Percentiles rank a stretch among this genome's conserved stretches.
These are phyloP conservation scores for Vaccinium macrocarpon DNA, from an alignment of 148 eudicot genomes.

Conservation along the genomic window DNA sequence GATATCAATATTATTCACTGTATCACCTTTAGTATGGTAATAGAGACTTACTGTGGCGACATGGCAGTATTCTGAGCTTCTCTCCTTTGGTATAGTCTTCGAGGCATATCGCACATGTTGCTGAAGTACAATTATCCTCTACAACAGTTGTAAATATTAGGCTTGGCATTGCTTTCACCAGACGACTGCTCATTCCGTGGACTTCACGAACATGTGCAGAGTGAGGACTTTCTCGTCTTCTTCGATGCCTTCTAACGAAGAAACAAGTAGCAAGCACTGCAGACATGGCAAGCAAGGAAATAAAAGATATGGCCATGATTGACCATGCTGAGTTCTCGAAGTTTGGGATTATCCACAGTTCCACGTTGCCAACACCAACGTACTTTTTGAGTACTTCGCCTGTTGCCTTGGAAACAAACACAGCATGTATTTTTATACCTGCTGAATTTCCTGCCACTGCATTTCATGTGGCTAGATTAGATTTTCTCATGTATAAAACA, in stretches of 20 bases:
- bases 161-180: slow-evolving; percentile 89
- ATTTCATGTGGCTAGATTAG: slow-evolving; percentile 17
- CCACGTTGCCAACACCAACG: slow-evolving; percentile 37
- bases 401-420: slow-evolving; percentile 66
- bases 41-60: slow-evolving; percentile 74
- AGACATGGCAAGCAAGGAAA: slow-evolving; percentile 83
- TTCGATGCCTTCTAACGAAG: slow-evolving; percentile 74
- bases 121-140: slow-evolving; percentile 76
- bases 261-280: slow-evolving; percentile 91
- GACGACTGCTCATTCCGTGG: slow-evolving; percentile 85
- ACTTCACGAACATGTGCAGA: slow-evolving; percentile 56
- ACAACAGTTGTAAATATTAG: slow-evolving; percentile 68
- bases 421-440: slow-evolving; percentile 62
- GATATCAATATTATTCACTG: neutral
- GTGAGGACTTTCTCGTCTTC: slow-evolving; percentile 64
- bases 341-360: slow-evolving; percentile 69
- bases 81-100: slow-evolving; percentile 80
- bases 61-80: slow-evolving; percentile 79
- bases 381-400: slow-evolving; percentile 56
- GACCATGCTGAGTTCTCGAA: slow-evolving; percentile 86
- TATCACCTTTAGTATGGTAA: neutral
- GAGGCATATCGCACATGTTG: slow-evolving; percentile 88
- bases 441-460: slow-evolving; percentile 89
- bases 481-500: slow-evolving; percentile 4
- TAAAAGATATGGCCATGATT: slow-evolving; percentile 81